These are phyloP conservation scores for Parafenestella ontariensis DNA, from an alignment of 2,329 filamentous ascomycete species.

Conservation along the genomic window DNA sequence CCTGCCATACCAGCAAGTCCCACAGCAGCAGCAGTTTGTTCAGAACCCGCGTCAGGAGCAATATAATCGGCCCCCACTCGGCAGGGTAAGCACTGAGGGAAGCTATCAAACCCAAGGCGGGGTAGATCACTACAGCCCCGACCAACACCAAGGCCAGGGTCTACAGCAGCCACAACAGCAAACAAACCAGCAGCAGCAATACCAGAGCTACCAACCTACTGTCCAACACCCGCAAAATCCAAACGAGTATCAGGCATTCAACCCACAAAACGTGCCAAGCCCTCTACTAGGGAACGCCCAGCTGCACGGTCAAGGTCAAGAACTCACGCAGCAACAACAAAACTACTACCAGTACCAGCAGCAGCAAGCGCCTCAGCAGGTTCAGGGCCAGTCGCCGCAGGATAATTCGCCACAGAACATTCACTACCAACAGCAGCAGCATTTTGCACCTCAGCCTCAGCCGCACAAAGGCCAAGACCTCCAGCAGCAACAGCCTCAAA, in stretches of 20 bases:
- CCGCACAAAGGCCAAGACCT: constrained; percentile 42
- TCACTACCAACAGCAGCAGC: constrained; percentile 39
- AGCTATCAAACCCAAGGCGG: constrained; percentile 48
- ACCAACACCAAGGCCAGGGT: constrained; percentile 39
- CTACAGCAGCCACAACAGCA: constrained; percentile 37
- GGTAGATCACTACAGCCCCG: constrained; percentile 50
- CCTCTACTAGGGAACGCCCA: constrained; percentile 37
- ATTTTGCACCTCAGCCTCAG: constrained; percentile 38
- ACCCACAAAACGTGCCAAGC: constrained; percentile 40
- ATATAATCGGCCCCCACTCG: constrained; percentile 47
- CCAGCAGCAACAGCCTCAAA: constrained; percentile 32
- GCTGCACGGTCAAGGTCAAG: constrained; percentile 38
- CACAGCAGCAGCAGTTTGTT: constrained; percentile 31
- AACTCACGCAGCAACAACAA: constrained; percentile 35
- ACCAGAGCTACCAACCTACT: constrained; percentile 42
- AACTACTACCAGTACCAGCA: constrained; percentile 44
- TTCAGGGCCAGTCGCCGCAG: constrained; percentile 34
- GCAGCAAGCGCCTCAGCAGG: constrained; percentile 32
- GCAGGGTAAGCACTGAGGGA: constrained; percentile 48
- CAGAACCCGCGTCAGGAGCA: constrained; percentile 40
- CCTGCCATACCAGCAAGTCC: constrained; percentile 31
- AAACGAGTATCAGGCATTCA: constrained; percentile 43
- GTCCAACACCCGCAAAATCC: constrained; percentile 28
- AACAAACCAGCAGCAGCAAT: constrained; percentile 29
- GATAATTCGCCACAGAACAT: constrained; percentile 33